Conservation (phyloP, 2,329 filamentous ascomycete species). For the Alternaria consortialis region DNA sequence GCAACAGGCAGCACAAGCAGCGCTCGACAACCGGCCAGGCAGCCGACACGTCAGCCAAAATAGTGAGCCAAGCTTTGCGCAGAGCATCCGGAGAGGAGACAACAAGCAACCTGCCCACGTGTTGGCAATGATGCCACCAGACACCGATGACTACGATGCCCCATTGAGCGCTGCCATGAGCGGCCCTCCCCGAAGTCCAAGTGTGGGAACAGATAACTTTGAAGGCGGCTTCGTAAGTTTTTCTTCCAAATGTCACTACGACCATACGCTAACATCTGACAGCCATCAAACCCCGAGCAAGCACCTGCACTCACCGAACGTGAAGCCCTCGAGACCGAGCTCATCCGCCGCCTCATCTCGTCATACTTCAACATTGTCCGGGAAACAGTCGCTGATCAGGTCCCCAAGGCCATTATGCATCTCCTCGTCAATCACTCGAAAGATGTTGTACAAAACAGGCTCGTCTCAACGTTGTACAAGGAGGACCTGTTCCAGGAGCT, state of each 20-base stretch:
- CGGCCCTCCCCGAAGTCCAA: constrained; percentile 15
- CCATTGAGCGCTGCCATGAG: constrained; percentile 42
- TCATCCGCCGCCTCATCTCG: constrained; percentile 94
- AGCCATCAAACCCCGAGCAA: constrained; percentile 58
- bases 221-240: constrained; percentile 69
- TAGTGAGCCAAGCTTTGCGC: constrained; percentile 81
- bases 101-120: constrained; percentile 61
- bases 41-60: constrained; percentile 79
- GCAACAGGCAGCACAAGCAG: constrained; percentile 54
- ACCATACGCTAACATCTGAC: constrained; percentile 28
- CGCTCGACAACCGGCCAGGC: constrained; percentile 50
- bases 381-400: constrained; percentile 97
- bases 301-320: constrained; percentile 93
- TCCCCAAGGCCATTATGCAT: constrained; percentile 99
- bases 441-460: constrained; percentile 94
- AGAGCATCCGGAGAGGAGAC: constrained; percentile 79
- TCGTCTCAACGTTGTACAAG: constrained; percentile 95
- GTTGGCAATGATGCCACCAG: constrained; percentile 51
- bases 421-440: constrained; percentile 98
- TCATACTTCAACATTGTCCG: constrained; percentile 99
- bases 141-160: constrained; percentile 54
- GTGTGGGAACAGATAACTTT: constrained; percentile 32
- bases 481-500: constrained; percentile 90
- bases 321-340: constrained; percentile 95
- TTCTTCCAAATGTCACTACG: not conserved